Conservation (phyloP, 148 eudicot species). For the Vaccinium vitisidaea region DNA sequence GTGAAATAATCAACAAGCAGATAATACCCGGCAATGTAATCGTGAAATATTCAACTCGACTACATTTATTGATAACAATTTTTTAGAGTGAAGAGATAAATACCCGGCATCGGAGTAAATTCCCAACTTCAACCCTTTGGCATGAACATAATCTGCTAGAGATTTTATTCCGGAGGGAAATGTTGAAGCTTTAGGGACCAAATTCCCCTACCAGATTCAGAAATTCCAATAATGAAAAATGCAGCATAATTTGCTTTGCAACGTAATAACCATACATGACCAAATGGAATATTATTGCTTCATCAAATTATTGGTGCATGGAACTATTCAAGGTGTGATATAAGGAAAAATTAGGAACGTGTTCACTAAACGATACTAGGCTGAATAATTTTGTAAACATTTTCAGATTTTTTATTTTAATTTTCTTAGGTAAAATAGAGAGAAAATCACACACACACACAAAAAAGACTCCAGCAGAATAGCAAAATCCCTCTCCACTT, state of each 20-base stretch:
- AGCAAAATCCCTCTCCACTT: too few relatives aligned
- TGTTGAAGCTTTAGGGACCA: constrained; percentile 26
- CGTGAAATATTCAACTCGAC: background rate
- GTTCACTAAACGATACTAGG: too few relatives aligned
- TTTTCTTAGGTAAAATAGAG: too few relatives aligned
- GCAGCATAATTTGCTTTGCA: background rate
- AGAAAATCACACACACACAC: too few relatives aligned
- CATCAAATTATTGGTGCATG: background rate
- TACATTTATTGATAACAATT: background rate
- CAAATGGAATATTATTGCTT: background rate
- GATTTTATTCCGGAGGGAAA: constrained; percentile 31
- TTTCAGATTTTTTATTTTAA: too few relatives aligned
- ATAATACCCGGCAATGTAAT: too few relatives aligned
- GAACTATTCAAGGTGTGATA: background rate
- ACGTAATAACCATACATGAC: background rate
- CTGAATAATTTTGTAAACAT: too few relatives aligned
- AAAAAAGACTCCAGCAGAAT: too few relatives aligned
- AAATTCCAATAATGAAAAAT: background rate
- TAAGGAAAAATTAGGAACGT: too few relatives aligned
- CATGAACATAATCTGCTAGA: constrained; percentile 29
- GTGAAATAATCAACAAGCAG: background rate
- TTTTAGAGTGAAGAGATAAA: background rate
- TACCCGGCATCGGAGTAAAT: constrained; percentile 35
- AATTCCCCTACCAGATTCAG: constrained; percentile 19
- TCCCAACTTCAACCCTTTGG: constrained; percentile 34